Percentiles rank a stretch among this genome's conserved stretches.
Evolutionary conservation across 2,329 filamentous ascomycete species (phyloP).

Genomic region (Neobulgaria alba): DNA sequence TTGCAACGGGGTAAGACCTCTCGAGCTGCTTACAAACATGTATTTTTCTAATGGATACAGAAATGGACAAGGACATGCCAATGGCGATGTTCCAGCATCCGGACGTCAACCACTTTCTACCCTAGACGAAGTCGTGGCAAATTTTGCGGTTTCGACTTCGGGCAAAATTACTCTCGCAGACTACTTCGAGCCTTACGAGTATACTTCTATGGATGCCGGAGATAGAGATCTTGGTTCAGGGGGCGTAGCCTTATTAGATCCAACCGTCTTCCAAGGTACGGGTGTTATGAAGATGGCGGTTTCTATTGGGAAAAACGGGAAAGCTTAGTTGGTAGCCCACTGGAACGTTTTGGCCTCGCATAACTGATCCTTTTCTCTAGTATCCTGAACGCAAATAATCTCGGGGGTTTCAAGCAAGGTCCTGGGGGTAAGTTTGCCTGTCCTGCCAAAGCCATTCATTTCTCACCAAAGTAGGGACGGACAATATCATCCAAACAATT

Average conservation of each 20-base stretch:
- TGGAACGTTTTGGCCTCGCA: not conserved
- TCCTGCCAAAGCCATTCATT: no score
- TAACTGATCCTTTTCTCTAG: no score
- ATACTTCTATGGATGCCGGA: conserved; percentile 39
- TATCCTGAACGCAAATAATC: conserved; percentile 31
- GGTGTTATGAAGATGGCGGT: conserved; percentile 39
- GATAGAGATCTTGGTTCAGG: conserved; percentile 42
- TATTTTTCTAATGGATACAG: no score
- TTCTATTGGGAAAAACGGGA: conserved; percentile 42
- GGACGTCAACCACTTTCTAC: conserved; percentile 29
- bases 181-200: conserved; percentile 48
- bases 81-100: conserved; percentile 30
- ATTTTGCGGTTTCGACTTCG: conserved; percentile 34
- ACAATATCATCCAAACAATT: conserved; percentile 38
- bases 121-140: conserved; percentile 38
- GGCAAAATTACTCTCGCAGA: conserved; percentile 40
- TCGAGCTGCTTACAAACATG: conserved; percentile 15
- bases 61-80: conserved; percentile 29
- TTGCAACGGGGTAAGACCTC: conserved; percentile 21
- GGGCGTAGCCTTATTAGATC: conserved; percentile 36
- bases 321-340: conserved; percentile 34
- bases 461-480: no score
- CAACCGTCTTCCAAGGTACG: conserved; percentile 35
- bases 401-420: conserved; percentile 28
- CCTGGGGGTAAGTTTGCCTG: no score